Conservation (phyloP, 768 basidiomycete genomes). For the Naematelia encephala region DNA sequence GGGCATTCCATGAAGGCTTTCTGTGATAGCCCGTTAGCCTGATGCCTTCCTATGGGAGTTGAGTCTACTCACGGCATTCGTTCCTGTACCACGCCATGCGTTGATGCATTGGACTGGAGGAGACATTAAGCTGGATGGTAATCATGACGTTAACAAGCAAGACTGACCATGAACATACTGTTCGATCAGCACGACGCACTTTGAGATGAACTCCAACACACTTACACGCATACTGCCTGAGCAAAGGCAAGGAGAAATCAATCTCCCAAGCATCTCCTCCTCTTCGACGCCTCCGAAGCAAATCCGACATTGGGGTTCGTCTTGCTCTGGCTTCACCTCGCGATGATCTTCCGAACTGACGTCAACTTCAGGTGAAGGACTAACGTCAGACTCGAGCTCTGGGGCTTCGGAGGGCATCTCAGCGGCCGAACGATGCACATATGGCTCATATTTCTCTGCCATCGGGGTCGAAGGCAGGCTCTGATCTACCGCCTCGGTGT, state of each 20-base stretch:
- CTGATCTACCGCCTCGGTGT: neutral
- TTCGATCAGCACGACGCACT: neutral
- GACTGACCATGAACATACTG: slow-evolving; percentile 46
- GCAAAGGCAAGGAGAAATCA: slow-evolving; percentile 78
- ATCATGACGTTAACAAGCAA: neutral
- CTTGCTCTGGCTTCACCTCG: slow-evolving; percentile 19
- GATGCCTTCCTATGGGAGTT: neutral
- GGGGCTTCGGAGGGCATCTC: neutral
- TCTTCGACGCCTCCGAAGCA: slow-evolving; percentile 67
- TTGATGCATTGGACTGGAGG: slow-evolving; percentile 47
- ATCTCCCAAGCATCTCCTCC: slow-evolving; percentile 61
- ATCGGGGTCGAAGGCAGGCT: neutral
- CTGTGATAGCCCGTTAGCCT: slow-evolving; percentile 15
- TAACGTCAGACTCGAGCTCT: neutral
- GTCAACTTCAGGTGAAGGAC: neutral
- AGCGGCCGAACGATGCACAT: neutral
- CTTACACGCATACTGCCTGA: slow-evolving; percentile 70
- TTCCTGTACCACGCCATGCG: slow-evolving; percentile 41
- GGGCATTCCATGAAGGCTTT: slow-evolving; percentile 46
- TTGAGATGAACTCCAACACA: neutral
- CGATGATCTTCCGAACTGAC: neutral
- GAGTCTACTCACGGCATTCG: slow-evolving; percentile 32
- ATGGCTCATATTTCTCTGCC: neutral
- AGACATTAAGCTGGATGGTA: too few relatives aligned
- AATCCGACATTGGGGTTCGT: slow-evolving; percentile 62